Conservation (phyloP, 352 stramenopile genomes). For the Globisporangium nodosum region DNA sequence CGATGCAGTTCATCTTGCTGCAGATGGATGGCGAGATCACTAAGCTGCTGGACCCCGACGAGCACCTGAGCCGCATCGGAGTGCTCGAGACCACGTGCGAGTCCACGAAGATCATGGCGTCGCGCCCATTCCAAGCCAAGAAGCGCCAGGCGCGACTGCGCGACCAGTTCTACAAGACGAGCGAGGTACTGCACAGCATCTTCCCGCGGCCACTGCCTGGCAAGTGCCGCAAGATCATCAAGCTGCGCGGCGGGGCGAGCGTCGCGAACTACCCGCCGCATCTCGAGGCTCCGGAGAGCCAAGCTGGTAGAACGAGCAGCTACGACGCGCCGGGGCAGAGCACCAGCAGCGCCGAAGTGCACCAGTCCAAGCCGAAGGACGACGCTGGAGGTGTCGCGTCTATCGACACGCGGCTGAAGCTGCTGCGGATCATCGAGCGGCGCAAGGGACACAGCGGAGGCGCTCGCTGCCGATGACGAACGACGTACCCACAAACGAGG, state of each 20-base stretch:
- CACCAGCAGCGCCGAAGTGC: not conserved
- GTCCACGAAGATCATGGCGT: constrained; percentile 32
- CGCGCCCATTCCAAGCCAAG: constrained; percentile 33
- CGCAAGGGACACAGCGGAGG: constrained; percentile 2
- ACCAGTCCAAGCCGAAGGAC: not conserved
- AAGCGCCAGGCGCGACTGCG: constrained; percentile 36
- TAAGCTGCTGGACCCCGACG: constrained; percentile 45
- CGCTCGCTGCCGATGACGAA: not conserved
- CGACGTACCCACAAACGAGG: not conserved
- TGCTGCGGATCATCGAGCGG: constrained; percentile 23
- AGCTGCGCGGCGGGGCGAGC: constrained; percentile 36
- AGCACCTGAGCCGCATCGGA: constrained; percentile 45
- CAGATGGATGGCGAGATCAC: constrained; percentile 36
- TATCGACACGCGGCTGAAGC: constrained; percentile 16
- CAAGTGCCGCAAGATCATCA: constrained; percentile 49
- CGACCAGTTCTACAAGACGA: constrained; percentile 62
- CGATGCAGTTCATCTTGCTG: constrained; percentile 39
- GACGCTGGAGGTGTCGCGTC: constrained; percentile 4
- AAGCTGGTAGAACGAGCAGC: not conserved
- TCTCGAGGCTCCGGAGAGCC: not conserved
- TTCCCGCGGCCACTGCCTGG: constrained; percentile 45
- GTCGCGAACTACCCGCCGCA: constrained; percentile 39
- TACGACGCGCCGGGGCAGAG: not conserved
- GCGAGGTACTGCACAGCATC: constrained; percentile 43
- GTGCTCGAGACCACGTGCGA: constrained; percentile 60